These are phyloP conservation scores for Penicillium bovifimosum DNA, from an alignment of 495 filamentous ascomycete species.

Conservation along the genomic window DNA sequence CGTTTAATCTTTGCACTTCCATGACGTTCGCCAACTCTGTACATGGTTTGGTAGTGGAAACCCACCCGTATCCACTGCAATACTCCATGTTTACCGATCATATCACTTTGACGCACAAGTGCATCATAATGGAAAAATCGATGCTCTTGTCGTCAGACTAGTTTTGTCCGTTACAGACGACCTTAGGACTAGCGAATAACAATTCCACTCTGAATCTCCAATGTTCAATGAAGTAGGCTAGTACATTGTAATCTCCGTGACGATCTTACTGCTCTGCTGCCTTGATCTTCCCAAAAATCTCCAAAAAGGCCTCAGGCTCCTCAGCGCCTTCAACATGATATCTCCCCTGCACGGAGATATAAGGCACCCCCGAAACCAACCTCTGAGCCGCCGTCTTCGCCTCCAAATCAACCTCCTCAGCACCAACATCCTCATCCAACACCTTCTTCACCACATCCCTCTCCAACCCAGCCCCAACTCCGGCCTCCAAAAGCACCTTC, in stretches of 20 bases:
- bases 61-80: neutral
- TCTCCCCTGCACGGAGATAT: constrained; percentile 62
- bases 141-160: neutral
- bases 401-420: constrained; percentile 61
- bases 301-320: constrained; percentile 51
- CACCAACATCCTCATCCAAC: constrained; percentile 59
- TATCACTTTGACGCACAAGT: neutral
- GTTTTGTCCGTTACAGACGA: neutral
- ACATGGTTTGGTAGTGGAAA: neutral
- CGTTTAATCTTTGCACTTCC: constrained; percentile 10
- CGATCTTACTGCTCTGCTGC: constrained; percentile 19
- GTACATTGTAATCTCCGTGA: no score
- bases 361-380: constrained; percentile 66
- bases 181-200: neutral
- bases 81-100: neutral
- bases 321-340: constrained; percentile 62
- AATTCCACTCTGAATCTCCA: neutral
- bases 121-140: neutral
- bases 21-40: neutral
- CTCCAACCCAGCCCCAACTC: constrained; percentile 57
- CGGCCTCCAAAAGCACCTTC: constrained; percentile 55
- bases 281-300: constrained; percentile 51
- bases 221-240: no score
- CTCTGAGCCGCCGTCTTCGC: constrained; percentile 52
- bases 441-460: constrained; percentile 53